Conservation (phyloP, 305 asterid species). For the Fraxinus velutina region DNA sequence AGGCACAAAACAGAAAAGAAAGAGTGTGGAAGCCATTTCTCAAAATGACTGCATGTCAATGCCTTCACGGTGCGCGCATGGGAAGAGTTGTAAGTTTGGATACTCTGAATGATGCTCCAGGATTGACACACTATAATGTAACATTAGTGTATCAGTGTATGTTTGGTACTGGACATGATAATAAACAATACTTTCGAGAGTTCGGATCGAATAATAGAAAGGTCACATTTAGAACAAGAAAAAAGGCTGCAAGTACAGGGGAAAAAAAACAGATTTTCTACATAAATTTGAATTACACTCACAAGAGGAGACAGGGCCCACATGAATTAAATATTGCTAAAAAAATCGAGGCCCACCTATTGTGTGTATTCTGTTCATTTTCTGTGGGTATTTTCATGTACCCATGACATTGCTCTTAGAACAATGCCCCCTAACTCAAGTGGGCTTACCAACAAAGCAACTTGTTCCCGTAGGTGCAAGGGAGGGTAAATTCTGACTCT, state of each 20-base stretch:
- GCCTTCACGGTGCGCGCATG: slow-evolving; percentile 34
- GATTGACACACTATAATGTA: background rate
- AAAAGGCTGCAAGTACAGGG: too few species aligned
- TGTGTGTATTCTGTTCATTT: too few species aligned
- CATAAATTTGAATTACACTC: too few species aligned
- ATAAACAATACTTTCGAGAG: background rate
- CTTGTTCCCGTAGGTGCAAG: background rate
- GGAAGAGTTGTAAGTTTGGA: background rate
- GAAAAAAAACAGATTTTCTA: too few species aligned
- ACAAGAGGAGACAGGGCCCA: too few species aligned
- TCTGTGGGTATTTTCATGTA: too few species aligned
- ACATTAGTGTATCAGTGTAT: background rate
- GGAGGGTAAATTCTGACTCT: background rate
- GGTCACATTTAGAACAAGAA: too few species aligned
- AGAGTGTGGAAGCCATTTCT: slow-evolving; percentile 29
- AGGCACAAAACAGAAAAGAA: slow-evolving; percentile 36
- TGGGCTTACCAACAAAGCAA: background rate
- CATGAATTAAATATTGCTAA: too few species aligned
- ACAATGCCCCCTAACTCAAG: background rate
- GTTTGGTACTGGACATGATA: background rate
- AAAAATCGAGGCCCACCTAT: too few species aligned
- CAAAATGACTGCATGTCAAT: slow-evolving; percentile 24
- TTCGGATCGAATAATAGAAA: background rate
- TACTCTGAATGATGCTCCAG: slow-evolving; percentile 5
- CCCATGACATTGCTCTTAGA: too few species aligned